Evolutionary conservation across 2,329 filamentous ascomycete genomes (phyloP), one percentile per base, ranked within the genome.

Genomic region (Myriosclerotinia scirpicola): DNA sequence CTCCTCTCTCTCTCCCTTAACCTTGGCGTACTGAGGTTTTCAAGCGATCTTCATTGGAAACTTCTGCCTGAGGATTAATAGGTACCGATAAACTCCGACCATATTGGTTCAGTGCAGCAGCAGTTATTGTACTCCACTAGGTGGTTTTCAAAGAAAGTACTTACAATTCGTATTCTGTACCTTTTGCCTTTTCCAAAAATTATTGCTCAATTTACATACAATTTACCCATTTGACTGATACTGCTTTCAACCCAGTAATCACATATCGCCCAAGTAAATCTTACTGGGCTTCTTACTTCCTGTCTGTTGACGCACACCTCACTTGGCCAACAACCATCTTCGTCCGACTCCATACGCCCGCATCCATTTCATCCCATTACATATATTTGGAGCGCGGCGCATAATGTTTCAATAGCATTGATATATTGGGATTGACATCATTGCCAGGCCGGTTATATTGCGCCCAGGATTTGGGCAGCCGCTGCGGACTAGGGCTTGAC

Each of bases 291-390:
- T 50, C 38, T 26, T 26, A 38, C 58, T 38, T 26, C 34, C 58
- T 61, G 44, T 8, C 58, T 38, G 34, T 50, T 50, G 58, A 61
- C 58, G 44, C 58, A 61, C 34, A 50, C 58, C 12, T 50, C n/a
- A 60, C 44, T 54, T 61, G 48, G 64, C 55, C 46, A 61, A 22
- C 26, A 46, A 52, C 56, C 48, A 66, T 66, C 64, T 53, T 46
- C 48, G 48, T 61, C 48, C 30, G 48, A 42, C 26, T 53, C 48
- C 44, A 61, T 38, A 61, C 55, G 26, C 54, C 20, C 34, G n/a
- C 55, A 54, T 38, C 8, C n/a, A 61, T 48, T 44, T 20, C 38
- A 61, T 20, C 30, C 26, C 22, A 61, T 38, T 38, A 30, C 26
- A 50, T 54, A 40, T 34, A 38, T 5, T 34, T 36, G 17, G 44